A percentile compares a stretch with the other conserved stretches of the same genome.
Conservation (phyloP, 192 early-diverging fungal genomes). For the Mortierella alpina region DNA sequence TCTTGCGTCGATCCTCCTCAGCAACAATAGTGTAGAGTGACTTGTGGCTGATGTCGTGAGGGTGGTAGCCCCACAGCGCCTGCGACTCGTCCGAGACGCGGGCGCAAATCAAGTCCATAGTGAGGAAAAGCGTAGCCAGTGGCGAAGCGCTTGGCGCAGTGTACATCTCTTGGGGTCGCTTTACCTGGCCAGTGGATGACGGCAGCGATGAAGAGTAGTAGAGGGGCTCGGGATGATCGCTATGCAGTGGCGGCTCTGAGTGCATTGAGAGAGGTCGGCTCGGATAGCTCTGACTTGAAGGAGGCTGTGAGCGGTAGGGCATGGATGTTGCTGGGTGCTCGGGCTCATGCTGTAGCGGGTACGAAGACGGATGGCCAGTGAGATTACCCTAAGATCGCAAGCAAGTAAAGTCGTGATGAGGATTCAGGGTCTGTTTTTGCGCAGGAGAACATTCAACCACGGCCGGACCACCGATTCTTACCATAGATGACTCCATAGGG, state of each 20-base stretch:
- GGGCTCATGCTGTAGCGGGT: slow-evolving; percentile 17
- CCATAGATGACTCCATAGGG: neutral
- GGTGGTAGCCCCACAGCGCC: slow-evolving; percentile 64
- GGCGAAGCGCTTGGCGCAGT: slow-evolving; percentile 27
- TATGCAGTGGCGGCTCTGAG: slow-evolving; percentile 21
- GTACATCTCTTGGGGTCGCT: slow-evolving; percentile 45
- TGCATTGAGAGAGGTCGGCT: slow-evolving; percentile 47
- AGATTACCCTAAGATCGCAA: neutral
- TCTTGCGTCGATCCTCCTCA: slow-evolving; percentile 54
- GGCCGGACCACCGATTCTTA: neutral
- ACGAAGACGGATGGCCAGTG: slow-evolving; percentile 11
- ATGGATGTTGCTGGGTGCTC: slow-evolving; percentile 22
- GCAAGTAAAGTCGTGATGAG: neutral
- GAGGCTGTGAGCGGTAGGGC: slow-evolving; percentile 29
- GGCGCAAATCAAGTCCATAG: slow-evolving; percentile 64
- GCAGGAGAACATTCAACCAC: neutral
- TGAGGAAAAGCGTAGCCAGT: slow-evolving; percentile 58
- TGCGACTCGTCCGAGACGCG: slow-evolving; percentile 63
- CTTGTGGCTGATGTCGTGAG: slow-evolving; percentile 64
- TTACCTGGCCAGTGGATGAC: slow-evolving; percentile 27
- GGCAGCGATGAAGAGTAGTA: slow-evolving; percentile 16
- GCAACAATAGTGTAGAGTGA: slow-evolving; percentile 62
- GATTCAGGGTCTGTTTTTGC: neutral
- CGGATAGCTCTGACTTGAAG: slow-evolving; percentile 16
- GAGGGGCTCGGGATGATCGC: slow-evolving; percentile 31